Evolutionary conservation across 148 eudicot genomes (phyloP), one percentile per base, ranked within the genome.

Genomic region (Silene latifolia): DNA sequence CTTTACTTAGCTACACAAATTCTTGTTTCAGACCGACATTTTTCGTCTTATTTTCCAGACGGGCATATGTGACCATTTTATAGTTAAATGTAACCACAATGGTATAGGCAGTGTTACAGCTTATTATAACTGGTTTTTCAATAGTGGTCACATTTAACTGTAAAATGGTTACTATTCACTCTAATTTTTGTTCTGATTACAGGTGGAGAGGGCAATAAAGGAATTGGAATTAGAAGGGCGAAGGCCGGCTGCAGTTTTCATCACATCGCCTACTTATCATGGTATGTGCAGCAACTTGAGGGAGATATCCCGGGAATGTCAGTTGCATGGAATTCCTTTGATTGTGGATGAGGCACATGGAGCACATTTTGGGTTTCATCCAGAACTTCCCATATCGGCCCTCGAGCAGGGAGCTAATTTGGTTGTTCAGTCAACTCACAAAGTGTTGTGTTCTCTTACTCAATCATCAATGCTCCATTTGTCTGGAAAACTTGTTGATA

Each of bases 271-370:
- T 61, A 88, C 91, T 51, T 90, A 92, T 74, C 90, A 92, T 25
- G 97, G 97, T 17, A 63, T 91, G 73, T 89, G 97, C 84, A 88
- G 87, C 79, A 82, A 89, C 79, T 57, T 89, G 58, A 72, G 54
- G 13, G 82, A 85, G 76, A 91, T 91, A 18, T 82, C 89, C 15
- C 20, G 67, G 25, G 60, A 86, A 1, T 91, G 91, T 71, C 91
- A 83, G 67, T 77, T 77, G 17, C 74, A 68, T 12, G 75, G 72
- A 62, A 81, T 91, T 48, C 97, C 97, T 27, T 47, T 91, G 20
- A 89, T 91, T 54, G 90, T 89, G 10, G 97, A 91, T 46, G 97
- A 91, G 82, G 97, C 97, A 72, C 97, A 91, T 59, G 97, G 97
- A 18, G 97, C 95, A 15, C 97, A 92, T 73, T 86, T 92, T 19